Base-by-base conservation (phyloP, 2,329 filamentous ascomycete genomes). In the Geosmithia morbida region DNA sequence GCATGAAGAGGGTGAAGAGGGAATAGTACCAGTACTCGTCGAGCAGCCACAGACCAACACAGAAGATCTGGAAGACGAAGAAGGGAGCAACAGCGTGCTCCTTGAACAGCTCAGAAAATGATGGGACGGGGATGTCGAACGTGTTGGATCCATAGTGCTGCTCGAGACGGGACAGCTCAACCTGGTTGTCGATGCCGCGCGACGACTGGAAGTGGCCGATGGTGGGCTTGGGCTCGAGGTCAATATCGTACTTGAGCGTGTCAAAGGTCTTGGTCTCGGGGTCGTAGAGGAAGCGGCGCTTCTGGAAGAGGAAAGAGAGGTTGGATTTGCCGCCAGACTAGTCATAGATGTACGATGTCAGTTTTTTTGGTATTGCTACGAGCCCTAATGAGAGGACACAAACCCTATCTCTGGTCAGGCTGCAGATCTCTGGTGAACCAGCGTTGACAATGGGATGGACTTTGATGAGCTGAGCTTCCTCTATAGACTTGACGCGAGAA, bases 11-110 rank as follows among this genome's bases (percentile, higher is more conserved):
- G 1, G 94, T 98, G 66, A 98, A 98, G 18, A 98, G 78, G 51
- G 92, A 97, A 69, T 98, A 98, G 72, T 98, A 98, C 92, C 94
- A 98, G 69, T 97, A 98, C 67, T 98, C 94, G 61, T 98, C 92
- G 61, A 98, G 71, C 81, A 97, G 87, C 92, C 92, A 98, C 51
- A 98, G 71, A 16, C 92, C 94, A 49, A 98, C 92, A 57, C 94
- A 98, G 71, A 98, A 98, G 51, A 98, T 75, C 72, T 98, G 92
- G 69, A 98, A 98, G 52, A 98, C 89, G 67, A 98, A 98, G 73
- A 98, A 98, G 5, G 92, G 92, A 19, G 94, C 94, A 19, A 98
- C 94, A 20, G 94, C 90, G 64, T 98, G 94, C 66, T 98, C 92
- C 66, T 94, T 86, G 77, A 95, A 98, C 45, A 98, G 77, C 68